Evolutionary conservation across 495 filamentous ascomycete genomes (phyloP).

Genomic region (Penicillium daleae): DNA sequence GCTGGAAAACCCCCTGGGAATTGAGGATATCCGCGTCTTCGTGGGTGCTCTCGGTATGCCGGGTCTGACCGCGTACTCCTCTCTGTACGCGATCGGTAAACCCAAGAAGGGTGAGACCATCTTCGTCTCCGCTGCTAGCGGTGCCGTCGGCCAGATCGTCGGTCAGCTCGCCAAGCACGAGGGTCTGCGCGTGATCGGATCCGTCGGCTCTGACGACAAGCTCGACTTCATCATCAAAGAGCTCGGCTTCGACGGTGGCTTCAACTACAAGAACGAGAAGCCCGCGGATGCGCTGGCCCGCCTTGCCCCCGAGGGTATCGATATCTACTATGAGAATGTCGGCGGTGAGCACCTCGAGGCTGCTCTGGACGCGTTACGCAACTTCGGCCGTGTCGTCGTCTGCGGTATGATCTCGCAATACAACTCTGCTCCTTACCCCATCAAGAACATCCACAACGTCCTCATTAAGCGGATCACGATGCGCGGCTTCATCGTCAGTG

Average conservation of each 20-base stretch:
- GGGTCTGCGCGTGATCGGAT: constrained; percentile 82
- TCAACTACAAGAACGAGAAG: constrained; percentile 80
- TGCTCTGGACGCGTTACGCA: constrained; percentile 68
- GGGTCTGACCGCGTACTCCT: constrained; percentile 80
- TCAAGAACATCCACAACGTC: constrained; percentile 64
- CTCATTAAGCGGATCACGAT: constrained; percentile 61
- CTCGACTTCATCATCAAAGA: constrained; percentile 67
- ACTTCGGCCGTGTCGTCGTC: constrained; percentile 69
- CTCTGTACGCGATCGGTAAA: constrained; percentile 79
- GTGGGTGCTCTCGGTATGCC: constrained; percentile 85
- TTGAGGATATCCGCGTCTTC: constrained; percentile 55
- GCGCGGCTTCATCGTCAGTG: constrained; percentile 79
- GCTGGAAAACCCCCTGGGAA: constrained; percentile 49
- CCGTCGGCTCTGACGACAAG: constrained; percentile 71
- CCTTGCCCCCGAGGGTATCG: constrained; percentile 80
- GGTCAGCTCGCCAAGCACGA: constrained; percentile 87
- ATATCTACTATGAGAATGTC: constrained; percentile 97
- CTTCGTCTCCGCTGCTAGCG: constrained; percentile 79
- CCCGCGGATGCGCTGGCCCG: constrained; percentile 69
- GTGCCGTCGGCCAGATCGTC: constrained; percentile 83
- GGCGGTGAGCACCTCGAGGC: constrained; percentile 88
- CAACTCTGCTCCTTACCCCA: constrained; percentile 68
- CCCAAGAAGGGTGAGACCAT: constrained; percentile 90
- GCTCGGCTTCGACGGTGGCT: constrained; percentile 69
- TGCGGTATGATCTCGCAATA: constrained; percentile 81